These are phyloP conservation scores for Aureobasidium sp. DNA, from an alignment of 2,329 filamentous ascomycete species.

Conservation along the genomic window DNA sequence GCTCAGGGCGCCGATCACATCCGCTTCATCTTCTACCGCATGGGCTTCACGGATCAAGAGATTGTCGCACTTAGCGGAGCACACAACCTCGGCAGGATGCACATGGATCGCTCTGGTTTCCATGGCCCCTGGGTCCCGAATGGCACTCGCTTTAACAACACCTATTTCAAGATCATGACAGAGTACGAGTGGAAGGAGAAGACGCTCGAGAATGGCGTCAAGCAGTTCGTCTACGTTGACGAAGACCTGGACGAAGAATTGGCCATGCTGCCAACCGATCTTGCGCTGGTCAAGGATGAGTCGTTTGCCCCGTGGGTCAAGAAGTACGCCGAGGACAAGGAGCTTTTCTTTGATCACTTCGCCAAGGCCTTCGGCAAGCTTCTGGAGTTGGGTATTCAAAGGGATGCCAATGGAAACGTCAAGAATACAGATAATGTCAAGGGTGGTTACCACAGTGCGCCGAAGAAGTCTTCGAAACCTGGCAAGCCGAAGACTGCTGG, in stretches of 20 bases:
- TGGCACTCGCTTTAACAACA: conserved; percentile 45
- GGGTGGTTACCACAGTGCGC: conserved; percentile 51
- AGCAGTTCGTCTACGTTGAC: conserved; percentile 54
- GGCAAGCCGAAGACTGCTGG: conserved; percentile 31
- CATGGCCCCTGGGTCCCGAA: conserved; percentile 33
- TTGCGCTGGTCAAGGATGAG: conserved; percentile 49
- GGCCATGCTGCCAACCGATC: conserved; percentile 62
- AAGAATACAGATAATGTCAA: conserved; percentile 51
- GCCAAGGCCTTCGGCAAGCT: conserved; percentile 52
- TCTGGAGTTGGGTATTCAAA: conserved; percentile 52
- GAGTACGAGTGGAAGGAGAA: conserved; percentile 49
- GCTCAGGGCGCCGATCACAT: conserved; percentile 49
- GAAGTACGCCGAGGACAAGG: conserved; percentile 54
- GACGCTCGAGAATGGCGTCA: conserved; percentile 45
- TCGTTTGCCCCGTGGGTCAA: conserved; percentile 51
- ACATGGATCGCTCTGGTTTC: conserved; percentile 50
- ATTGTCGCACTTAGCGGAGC: conserved; percentile 52
- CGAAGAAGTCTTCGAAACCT: conserved; percentile 46
- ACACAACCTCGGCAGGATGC: conserved; percentile 51
- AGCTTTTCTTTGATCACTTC: conserved; percentile 56
- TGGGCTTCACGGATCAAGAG: conserved; percentile 55
- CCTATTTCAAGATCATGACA: conserved; percentile 49
- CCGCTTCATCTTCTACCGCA: conserved; percentile 50
- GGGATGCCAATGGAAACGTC: conserved; percentile 47
- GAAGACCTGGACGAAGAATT: conserved; percentile 50